Percentiles rank a stretch among this genome's conserved stretches.
Evolutionary conservation across 441 rosid genomes (phyloP).

Genomic region (Kokia cookei): DNA sequence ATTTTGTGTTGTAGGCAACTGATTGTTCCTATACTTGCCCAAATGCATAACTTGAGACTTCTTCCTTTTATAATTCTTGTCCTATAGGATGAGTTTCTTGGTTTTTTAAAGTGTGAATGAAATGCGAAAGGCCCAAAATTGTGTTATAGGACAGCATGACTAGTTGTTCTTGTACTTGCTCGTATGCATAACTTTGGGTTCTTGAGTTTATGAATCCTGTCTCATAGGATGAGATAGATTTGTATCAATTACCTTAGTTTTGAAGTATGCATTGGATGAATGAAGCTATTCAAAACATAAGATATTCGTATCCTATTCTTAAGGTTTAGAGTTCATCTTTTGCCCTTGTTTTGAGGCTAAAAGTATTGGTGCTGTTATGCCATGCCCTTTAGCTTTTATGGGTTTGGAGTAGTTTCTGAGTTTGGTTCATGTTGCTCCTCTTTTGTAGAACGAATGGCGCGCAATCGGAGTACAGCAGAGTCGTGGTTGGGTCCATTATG

Average conservation of each 20-base stretch:
- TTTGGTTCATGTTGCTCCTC: neutral
- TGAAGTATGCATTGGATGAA: neutral
- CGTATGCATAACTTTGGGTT: neutral
- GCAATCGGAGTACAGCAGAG: conserved; percentile 95
- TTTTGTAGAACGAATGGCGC: conserved; percentile 75
- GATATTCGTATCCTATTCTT: neutral
- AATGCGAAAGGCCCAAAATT: neutral
- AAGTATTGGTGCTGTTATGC: neutral
- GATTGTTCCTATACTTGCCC: neutral
- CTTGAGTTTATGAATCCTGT: neutral
- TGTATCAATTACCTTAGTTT: neutral
- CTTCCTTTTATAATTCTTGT: neutral
- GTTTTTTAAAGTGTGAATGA: neutral
- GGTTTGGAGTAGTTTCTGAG: neutral
- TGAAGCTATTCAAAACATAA: neutral
- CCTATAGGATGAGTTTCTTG: neutral
- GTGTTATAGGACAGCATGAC: neutral
- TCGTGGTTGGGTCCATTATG: conserved; percentile 99
- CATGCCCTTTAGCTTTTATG: neutral
- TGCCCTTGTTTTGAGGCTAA: neutral
- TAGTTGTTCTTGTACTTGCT: neutral
- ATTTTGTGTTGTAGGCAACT: neutral
- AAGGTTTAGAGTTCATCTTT: too few relatives aligned
- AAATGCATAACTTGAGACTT: neutral
- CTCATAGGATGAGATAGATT: neutral